A percentile compares a stretch with the other conserved stretches of the same genome.
phyloP scores from a whole-genome alignment of 345 rosid species.

The Eucalyptus tenuipes region DNA sequence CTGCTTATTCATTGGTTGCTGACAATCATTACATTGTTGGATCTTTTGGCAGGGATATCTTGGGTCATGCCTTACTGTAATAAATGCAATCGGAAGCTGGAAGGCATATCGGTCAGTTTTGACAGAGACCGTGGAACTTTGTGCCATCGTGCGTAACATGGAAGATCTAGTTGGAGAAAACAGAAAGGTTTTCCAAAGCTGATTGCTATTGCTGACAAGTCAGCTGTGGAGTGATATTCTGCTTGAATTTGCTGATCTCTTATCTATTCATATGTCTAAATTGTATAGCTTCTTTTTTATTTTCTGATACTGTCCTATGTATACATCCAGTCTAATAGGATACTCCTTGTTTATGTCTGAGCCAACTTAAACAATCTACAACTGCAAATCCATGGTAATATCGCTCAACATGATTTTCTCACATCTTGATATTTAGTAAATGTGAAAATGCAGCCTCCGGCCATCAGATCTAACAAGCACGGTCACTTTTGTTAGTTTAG shows the following conservation, averaged over 20 bases:
- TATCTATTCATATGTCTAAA: neutral
- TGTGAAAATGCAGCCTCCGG: neutral
- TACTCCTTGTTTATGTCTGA: neutral
- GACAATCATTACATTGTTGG: neutral
- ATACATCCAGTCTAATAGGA: neutral
- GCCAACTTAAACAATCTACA: neutral
- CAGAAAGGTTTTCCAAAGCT: neutral
- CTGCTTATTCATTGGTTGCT: neutral
- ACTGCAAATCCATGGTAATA: neutral
- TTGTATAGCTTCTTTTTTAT: neutral
- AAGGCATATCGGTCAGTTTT: neutral
- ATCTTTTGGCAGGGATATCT: neutral
- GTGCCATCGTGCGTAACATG: neutral
- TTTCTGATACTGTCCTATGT: neutral
- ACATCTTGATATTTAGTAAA: neutral
- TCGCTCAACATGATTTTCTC: neutral
- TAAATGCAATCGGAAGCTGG: neutral
- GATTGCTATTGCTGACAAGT: neutral
- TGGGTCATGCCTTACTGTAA: neutral
- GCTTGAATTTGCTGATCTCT: neutral
- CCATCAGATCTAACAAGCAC: neutral
- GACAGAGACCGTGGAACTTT: neutral
- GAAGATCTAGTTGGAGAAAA: neutral
- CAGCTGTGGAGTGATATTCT: neutral
- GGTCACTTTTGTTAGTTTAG: neutral